Evolutionary conservation across 129 eudicot species (phyloP).

Genomic region (Artemisia tridentata): DNA sequence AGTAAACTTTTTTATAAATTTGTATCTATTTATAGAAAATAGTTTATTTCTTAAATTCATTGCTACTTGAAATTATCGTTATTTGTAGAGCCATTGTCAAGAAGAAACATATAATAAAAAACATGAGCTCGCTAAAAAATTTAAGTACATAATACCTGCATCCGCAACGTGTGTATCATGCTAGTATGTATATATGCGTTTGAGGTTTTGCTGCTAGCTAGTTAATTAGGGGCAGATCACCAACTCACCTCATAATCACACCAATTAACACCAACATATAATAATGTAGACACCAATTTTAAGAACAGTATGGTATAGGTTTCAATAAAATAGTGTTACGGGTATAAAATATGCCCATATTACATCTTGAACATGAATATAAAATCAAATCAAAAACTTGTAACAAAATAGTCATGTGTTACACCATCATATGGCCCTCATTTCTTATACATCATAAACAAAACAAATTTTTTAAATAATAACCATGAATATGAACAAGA

Average conservation of each 20-base stretch:
- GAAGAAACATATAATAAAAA: no score
- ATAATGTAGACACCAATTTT: not conserved
- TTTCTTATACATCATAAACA: constrained; percentile 25
- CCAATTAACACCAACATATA: not conserved
- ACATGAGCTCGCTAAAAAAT: no score
- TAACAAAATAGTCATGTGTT: constrained; percentile 10
- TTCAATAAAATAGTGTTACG: not conserved
- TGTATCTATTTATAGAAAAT: no score
- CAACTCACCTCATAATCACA: not conserved
- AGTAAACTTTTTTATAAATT: no score
- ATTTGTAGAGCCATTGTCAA: no score
- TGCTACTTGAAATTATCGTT: no score
- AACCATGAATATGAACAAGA: constrained; percentile 8
- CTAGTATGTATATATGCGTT: no score
- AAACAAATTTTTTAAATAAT: constrained; percentile 17
- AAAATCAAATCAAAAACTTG: constrained; percentile 20
- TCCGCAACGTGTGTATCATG: no score
- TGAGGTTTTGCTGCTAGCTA: not conserved
- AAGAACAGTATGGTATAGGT: not conserved
- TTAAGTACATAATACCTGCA: no score
- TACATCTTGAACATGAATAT: constrained; percentile 29
- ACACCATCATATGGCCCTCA: constrained; percentile 22
- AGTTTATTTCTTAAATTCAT: no score
- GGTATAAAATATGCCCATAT: constrained; percentile 9
- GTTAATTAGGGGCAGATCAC: not conserved